Conservation (phyloP, 106 monocot genomes). For the Dendrobium chrysotoxum region DNA sequence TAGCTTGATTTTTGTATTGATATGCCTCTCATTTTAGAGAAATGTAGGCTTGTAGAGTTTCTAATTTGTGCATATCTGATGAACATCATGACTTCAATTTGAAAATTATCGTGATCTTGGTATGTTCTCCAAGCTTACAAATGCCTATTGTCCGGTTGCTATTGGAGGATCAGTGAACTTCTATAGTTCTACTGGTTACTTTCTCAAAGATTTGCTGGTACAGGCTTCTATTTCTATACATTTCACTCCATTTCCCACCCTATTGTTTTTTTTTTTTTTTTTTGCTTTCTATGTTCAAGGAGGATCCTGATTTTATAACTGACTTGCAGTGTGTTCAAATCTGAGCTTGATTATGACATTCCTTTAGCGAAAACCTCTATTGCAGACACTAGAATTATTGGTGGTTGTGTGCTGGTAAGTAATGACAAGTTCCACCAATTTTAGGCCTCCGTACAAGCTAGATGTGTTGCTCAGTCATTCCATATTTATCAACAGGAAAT, state of each 20-base stretch:
- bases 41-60: background rate
- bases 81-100: constrained; percentile 74
- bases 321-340: constrained; percentile 46
- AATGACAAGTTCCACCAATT: background rate
- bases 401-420: constrained; percentile 86
- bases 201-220: background rate
- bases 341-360: constrained; percentile 65
- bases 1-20: background rate
- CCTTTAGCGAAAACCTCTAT: constrained; percentile 75
- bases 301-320: background rate
- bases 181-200: constrained; percentile 80
- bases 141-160: constrained; percentile 91
- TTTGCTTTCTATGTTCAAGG: background rate
- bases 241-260: background rate
- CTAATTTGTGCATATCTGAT: background rate
- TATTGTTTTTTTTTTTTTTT: background rate
- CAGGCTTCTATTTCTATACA: no score
- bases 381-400: constrained; percentile 80
- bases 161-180: constrained; percentile 92
- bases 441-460: background rate
- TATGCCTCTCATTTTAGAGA: background rate
- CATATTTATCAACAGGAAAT: constrained; percentile 52
- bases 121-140: constrained; percentile 94
- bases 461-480: background rate
- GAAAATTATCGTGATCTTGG: constrained; percentile 90